Conservation (phyloP, 2,329 filamentous ascomycete species). For the Cytospora leucostoma region DNA sequence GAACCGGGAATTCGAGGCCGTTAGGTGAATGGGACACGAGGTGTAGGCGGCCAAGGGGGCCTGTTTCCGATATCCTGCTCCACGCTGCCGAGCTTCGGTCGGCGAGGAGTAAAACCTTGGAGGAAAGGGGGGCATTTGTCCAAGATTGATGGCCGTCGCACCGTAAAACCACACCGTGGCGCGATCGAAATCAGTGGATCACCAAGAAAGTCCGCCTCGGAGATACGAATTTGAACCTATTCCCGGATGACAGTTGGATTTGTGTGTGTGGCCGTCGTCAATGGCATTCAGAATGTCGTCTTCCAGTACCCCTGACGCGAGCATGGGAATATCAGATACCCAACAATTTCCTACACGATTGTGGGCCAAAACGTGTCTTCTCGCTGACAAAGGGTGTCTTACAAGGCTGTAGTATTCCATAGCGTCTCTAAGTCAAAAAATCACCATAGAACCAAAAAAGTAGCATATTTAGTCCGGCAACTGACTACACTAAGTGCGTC, state of each 20-base stretch:
- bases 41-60: background rate
- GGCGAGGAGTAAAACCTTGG: background rate
- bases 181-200: conserved; percentile 3
- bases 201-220: conserved; percentile 6
- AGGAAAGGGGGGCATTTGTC: background rate
- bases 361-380: too few relatives aligned
- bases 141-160: conserved; percentile 10
- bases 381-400: too few relatives aligned
- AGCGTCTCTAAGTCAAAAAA: too few relatives aligned
- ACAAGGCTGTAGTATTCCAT: too few relatives aligned
- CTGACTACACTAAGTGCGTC: too few relatives aligned
- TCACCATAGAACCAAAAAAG: too few relatives aligned
- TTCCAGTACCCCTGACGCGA: too few relatives aligned
- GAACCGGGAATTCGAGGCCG: background rate
- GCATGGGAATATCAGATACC: too few relatives aligned
- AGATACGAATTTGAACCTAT: conserved; percentile 13
- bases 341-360: too few relatives aligned
- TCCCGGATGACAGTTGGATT: background rate
- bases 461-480: too few relatives aligned
- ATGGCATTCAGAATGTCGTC: too few relatives aligned
- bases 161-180: background rate
- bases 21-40: background rate
- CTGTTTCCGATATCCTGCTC: background rate
- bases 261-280: background rate
- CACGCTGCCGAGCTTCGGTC: conserved; percentile 1